These are phyloP conservation scores for Groenewaldozyma salmanticensis DNA, from an alignment of 805 yeast genomes.

Conservation along the genomic window DNA sequence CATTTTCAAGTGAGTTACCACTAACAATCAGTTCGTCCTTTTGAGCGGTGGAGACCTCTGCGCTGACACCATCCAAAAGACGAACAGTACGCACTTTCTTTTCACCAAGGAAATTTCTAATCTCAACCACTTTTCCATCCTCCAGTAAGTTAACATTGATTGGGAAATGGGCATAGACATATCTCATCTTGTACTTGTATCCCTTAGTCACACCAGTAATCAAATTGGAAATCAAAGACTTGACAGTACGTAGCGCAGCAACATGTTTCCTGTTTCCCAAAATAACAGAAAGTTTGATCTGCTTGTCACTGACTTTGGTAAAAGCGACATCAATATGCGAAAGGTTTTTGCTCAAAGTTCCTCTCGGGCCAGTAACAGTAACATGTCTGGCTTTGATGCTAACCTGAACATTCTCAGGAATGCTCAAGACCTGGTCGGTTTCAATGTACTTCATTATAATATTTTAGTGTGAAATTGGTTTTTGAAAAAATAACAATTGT, in stretches of 20 bases:
- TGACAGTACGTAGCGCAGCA: constrained; percentile 98
- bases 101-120: constrained; percentile 99
- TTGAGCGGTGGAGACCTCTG: constrained; percentile 69
- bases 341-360: constrained; percentile 80
- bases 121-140: constrained; percentile 75
- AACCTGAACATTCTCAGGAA: constrained; percentile 91
- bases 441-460: constrained; percentile 68
- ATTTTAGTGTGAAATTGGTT: not conserved
- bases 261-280: constrained; percentile 99
- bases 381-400: constrained; percentile 84
- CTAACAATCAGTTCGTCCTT: constrained; percentile 90
- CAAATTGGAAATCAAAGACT: constrained; percentile 88
- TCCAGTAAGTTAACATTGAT: constrained; percentile 91
- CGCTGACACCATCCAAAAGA: constrained; percentile 81
- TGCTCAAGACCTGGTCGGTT: constrained; percentile 71
- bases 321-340: constrained; percentile 94
- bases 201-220: constrained; percentile 98
- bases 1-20: constrained; percentile 96
- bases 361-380: constrained; percentile 97
- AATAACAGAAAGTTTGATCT: constrained; percentile 85
- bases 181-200: constrained; percentile 99
- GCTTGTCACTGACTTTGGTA: constrained; percentile 57
- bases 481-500: no score
- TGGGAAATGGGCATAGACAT: constrained; percentile 99
- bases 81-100: constrained; percentile 87